phyloP scores from a whole-genome alignment of 2,329 filamentous ascomycete species.

The Neofusicoccum umdonicola region DNA sequence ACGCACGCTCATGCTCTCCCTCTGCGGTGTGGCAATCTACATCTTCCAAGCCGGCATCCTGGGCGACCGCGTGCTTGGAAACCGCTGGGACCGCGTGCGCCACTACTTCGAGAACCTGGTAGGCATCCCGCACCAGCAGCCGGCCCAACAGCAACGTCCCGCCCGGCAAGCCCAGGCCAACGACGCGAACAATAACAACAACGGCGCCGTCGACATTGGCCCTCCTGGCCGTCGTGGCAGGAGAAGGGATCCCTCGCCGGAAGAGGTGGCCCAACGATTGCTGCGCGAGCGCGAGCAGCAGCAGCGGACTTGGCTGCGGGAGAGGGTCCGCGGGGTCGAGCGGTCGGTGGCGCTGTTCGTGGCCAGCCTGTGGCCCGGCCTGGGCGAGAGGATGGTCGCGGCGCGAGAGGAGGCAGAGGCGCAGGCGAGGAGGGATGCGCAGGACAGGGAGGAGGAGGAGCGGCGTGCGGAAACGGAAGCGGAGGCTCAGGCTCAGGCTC shows the following conservation, averaged over 20 bases:
- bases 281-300: slow-evolving; percentile 35
- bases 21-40: slow-evolving; percentile 36
- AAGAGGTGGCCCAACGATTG: slow-evolving; percentile 42
- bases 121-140: not conserved
- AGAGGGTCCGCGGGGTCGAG: slow-evolving; percentile 48
- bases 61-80: slow-evolving; percentile 25
- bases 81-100: slow-evolving; percentile 27
- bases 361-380: slow-evolving; percentile 60
- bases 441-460: slow-evolving; percentile 8
- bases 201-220: not conserved
- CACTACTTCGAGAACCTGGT: slow-evolving; percentile 41
- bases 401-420: slow-evolving; percentile 50
- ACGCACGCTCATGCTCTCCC: slow-evolving; percentile 30
- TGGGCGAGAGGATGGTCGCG: slow-evolving; percentile 60
- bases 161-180: not conserved
- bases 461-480: not conserved
- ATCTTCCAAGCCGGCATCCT: slow-evolving; percentile 29
- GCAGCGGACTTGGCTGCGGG: slow-evolving; percentile 30
- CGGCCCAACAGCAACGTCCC: not conserved
- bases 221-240: not conserved
- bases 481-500: not conserved
- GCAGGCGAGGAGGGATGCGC: slow-evolving; percentile 12
- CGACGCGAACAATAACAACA: not conserved
- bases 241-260: slow-evolving; percentile 26
- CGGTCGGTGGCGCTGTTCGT: slow-evolving; percentile 61